A percentile compares a stretch with the other conserved stretches of the same genome.
These are phyloP conservation scores for Phaeosphaeriaceae sp. DNA, from an alignment of 2,329 filamentous ascomycete species.

Conservation along the genomic window DNA sequence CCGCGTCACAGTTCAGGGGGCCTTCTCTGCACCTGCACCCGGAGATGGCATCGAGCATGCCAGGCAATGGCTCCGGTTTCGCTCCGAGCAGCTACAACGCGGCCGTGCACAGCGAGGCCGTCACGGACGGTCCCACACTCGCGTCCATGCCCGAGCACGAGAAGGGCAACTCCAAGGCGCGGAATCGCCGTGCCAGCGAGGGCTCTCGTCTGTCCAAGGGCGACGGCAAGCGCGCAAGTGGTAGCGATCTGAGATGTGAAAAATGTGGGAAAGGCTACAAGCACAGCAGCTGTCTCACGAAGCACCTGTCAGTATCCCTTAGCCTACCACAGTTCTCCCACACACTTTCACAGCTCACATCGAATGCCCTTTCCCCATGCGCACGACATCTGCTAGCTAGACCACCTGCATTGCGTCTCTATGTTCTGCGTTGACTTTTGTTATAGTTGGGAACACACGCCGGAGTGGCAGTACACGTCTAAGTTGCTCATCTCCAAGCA, in stretches of 20 bases:
- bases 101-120: slow-evolving; percentile 61
- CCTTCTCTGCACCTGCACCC: slow-evolving; percentile 63
- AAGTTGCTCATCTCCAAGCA: slow-evolving; percentile 99
- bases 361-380: slow-evolving; percentile 44
- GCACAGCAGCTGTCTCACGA: slow-evolving; percentile 99
- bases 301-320: slow-evolving; percentile 95
- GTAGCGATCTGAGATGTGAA: slow-evolving; percentile 90
- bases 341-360: slow-evolving; percentile 51
- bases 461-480: slow-evolving; percentile 95
- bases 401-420: slow-evolving; percentile 9
- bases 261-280: slow-evolving; percentile 99
- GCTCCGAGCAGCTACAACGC: slow-evolving; percentile 44
- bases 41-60: slow-evolving; percentile 73
- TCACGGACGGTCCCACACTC: slow-evolving; percentile 72
- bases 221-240: slow-evolving; percentile 78
- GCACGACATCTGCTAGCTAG: slow-evolving; percentile 17
- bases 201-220: slow-evolving; percentile 82
- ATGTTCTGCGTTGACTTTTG: slow-evolving; percentile 42
- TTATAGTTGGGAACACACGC: slow-evolving; percentile 97
- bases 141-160: slow-evolving; percentile 53
- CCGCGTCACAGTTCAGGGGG: slow-evolving; percentile 52
- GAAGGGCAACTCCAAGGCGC: slow-evolving; percentile 58
- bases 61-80: slow-evolving; percentile 56
- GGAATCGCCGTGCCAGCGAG: slow-evolving; percentile 76
- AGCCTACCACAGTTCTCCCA: slow-evolving; percentile 49